Base-by-base conservation (phyloP, 495 filamentous ascomycete genomes). In the Xylaria telfairii region DNA sequence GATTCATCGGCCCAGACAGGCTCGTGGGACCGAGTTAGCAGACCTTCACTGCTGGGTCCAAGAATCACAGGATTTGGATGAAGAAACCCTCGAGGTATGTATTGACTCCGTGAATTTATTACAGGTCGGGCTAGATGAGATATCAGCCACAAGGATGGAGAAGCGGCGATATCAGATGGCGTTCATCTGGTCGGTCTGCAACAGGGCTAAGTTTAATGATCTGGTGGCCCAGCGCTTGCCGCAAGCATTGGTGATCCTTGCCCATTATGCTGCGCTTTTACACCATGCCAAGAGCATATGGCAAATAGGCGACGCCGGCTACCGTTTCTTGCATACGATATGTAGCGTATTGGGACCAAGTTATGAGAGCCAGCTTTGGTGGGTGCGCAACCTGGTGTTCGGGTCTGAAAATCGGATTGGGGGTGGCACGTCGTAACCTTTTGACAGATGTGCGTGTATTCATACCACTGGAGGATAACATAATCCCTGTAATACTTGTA, bases 131-230 rank as follows among this genome's bases (percentile, higher is more conserved):
- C n/a, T 64, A 26, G 61, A 64, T 28, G 61, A 64, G 42, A 19
- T 64, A 34, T 8, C 61, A 15, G 13, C 12, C 26, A 12, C 42
- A 0, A 49, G 28, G 42, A 47, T 42, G 28, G 41, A 47, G 17
- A 30, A n/a, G 0, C 41, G 61, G 19, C 34, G 24, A 0, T 26
- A 64, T 10, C 61, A 64, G 26, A 64, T 64, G 61, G 41, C 61
- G 4, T 64, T 64, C 42, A 64, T 64, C 13, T 64, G 61, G 61
- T 64, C 61, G 5, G 26, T 64, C 17, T 64, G 61, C 61, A 47
- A 17, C 42, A 26, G 21, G 2, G 61, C 61, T 3, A 32, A 49
- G 41, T 64, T 64, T 15, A 46, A 47, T 32, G 61, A 64, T 30
- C 34, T 64, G 39, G 42, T 64, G 10, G 9, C 3, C 9, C 34